Evolutionary conservation across 257 asterid genomes (phyloP), one percentile per base, ranked within the genome.

Genomic region (Anisodus tanguticus): DNA sequence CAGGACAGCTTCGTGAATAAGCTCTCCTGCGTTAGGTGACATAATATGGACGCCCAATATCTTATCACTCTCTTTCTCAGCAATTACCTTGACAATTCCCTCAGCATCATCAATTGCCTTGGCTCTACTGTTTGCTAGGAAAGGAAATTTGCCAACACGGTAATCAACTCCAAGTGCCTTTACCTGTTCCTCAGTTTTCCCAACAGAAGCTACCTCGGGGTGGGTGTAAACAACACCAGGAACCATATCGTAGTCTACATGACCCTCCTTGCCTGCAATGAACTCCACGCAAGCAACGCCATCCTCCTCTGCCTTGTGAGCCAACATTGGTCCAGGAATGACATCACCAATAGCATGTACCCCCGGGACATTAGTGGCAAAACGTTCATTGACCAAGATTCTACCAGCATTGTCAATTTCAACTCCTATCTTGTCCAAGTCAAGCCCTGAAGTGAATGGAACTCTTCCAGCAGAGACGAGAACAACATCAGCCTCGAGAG

Each of bases 231-330:
- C 94, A 54, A 97, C 98, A n/a, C 98, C 99, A 0, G 99, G 99
- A 11, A 95, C 98, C 93, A 95, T 9, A 84, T 97, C 97, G 37
- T 97, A 97, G 85, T 95, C 99, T 88, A 97, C 98, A 17, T 97
- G 98, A 47, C 97, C 99, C 85, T 93, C 95, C 83, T 92, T 93
- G 17, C 99, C 99, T 0, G 99, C 98, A 51, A 95, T 90, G 83
- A 82, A 95, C 63, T 97, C 99, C 15, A 93, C 99, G 12, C 99
- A 96, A 1, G 99, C 99, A 57, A 96, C 93, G 5, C 99, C 99
- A 51, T 96, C 99, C 80, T 96, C 99, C 84, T 96, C 99, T 2
- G 99, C 99, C 88, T 97, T 97, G 93, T 97, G 99, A 60, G 99
- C 99, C 94, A 96, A 83, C 99, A 97, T 97, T 3, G 98, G 98